phyloP scores from a whole-genome alignment of 164 flowering plant genomes.

The Paratinospora sagittata region DNA sequence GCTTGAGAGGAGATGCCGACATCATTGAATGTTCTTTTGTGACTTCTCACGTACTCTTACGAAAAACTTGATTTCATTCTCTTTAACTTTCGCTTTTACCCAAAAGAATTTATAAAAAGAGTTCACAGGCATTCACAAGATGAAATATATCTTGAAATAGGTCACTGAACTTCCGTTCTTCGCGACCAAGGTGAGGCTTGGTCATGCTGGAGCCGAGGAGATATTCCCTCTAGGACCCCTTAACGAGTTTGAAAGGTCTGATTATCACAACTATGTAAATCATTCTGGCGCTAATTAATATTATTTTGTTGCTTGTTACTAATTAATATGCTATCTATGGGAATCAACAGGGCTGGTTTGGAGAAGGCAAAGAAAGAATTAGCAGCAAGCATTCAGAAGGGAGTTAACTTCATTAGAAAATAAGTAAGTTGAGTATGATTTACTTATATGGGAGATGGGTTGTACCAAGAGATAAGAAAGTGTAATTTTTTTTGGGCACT shows the following conservation, averaged over 20 bases:
- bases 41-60: slow-evolving; percentile 54
- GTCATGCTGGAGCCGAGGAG: slow-evolving; percentile 82
- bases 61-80: slow-evolving; percentile 23
- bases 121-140: neutral
- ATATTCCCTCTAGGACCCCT: slow-evolving; percentile 75
- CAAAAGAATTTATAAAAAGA: neutral
- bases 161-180: slow-evolving; percentile 97
- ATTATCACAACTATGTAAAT: neutral
- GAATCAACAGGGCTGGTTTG: slow-evolving; percentile 60
- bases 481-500: neutral
- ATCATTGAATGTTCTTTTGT: slow-evolving; percentile 79
- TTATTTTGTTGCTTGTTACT: neutral
- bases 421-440: slow-evolving; percentile 19
- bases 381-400: slow-evolving; percentile 79
- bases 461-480: neutral
- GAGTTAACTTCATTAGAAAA: slow-evolving; percentile 62
- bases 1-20: slow-evolving; percentile 78
- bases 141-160: slow-evolving; percentile 23
- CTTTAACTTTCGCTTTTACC: neutral
- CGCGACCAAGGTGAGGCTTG: slow-evolving; percentile 80
- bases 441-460: neutral
- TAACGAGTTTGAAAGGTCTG: slow-evolving; percentile 81
- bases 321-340: neutral
- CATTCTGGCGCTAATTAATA: neutral
- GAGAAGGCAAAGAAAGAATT: slow-evolving; percentile 95